Percentiles rank a stretch among this genome's conserved stretches.
Conservation (phyloP, 2,329 filamentous ascomycete species). For the Teratosphaeria pseudoeucalypti region DNA sequence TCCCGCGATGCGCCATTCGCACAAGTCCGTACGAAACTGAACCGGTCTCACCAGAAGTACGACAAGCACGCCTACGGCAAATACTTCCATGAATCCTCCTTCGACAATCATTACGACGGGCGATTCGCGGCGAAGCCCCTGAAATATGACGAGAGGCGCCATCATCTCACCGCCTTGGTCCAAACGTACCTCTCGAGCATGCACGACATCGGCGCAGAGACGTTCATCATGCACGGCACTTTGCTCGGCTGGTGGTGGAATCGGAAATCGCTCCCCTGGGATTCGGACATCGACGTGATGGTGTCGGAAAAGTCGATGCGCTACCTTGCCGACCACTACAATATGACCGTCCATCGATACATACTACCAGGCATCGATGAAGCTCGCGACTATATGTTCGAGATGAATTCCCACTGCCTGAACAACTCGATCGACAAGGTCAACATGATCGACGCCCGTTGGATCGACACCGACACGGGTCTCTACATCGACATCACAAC, state of each 20-base stretch:
- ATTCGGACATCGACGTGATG: constrained; percentile 51
- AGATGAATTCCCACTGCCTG: constrained; percentile 49
- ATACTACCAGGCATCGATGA: constrained; percentile 14
- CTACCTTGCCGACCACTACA: constrained; percentile 50
- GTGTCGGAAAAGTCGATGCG: constrained; percentile 45
- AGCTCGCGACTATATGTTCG: constrained; percentile 41
- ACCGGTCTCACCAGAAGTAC: constrained; percentile 26
- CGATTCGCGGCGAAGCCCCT: constrained; percentile 41
- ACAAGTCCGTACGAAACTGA: constrained; percentile 31
- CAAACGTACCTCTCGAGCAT: constrained; percentile 48
- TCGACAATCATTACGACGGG: constrained; percentile 48
- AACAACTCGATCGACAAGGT: constrained; percentile 34
- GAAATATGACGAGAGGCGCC: constrained; percentile 34
- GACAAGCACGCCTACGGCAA: constrained; percentile 31
- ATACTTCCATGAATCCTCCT: constrained; percentile 43
- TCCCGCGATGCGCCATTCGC: constrained; percentile 32
- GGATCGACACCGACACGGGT: constrained; percentile 50
- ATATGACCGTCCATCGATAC: constrained; percentile 48
- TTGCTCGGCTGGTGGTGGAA: constrained; percentile 56
- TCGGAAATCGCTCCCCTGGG: constrained; percentile 50
- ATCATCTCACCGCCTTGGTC: constrained; percentile 42
- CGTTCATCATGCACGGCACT: constrained; percentile 55
- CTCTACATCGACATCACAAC: constrained; percentile 54
- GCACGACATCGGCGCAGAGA: constrained; percentile 46
- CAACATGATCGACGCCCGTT: constrained; percentile 51